Base-by-base conservation (phyloP, 208 protist genomes). In the Leishmania tarentolae region DNA sequence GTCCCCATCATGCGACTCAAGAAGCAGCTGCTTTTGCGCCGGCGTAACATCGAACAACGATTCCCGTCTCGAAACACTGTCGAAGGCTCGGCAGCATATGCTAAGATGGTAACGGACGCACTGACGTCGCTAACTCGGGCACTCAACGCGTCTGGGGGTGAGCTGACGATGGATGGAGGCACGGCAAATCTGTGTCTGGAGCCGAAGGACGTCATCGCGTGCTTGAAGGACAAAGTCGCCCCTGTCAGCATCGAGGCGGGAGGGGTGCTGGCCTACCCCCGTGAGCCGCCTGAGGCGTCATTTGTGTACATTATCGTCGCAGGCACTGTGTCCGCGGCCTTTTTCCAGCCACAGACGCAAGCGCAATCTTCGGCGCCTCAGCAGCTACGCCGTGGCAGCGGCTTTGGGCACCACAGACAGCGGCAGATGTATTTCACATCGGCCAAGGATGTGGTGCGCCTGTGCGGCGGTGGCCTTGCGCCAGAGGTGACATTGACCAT, bases 251-350 rank as follows among this genome's bases (percentile, higher is more conserved):
- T 91, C 76, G 86, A 90, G 63, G 83, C 92, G 0, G 90, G 87
- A 24, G 85, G 87, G 37, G 89, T 94, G 44, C 88, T 97, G 17
- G 76, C 72, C 31, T 95, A 92, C 88, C 94, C 94, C 0, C 83
- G 83, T 66, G 94, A 97, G 72, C 83, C 86, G 19, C 88, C 92
- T 1, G 94, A 97, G 84, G 75, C 85, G 28, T 82, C 90, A 46
- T 96, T 96, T 81, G 91, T 95, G 17, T 93, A 97, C 79, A 82
- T 95, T n/a, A 84, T 95, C 40, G 65, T 95, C 28, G 83, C 59
- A 31, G 94, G 94, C n/a, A 87, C 80, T 40, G 91, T 94, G 37
- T 86, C 82, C 40, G 90, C 90, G 15, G 86, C 88, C 69, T 83
- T 88, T 80, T 97, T 90, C 86, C 94, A 95, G 83, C 86, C 86